Conservation (phyloP, 148 eudicot species). For the Diospyros lotus region DNA sequence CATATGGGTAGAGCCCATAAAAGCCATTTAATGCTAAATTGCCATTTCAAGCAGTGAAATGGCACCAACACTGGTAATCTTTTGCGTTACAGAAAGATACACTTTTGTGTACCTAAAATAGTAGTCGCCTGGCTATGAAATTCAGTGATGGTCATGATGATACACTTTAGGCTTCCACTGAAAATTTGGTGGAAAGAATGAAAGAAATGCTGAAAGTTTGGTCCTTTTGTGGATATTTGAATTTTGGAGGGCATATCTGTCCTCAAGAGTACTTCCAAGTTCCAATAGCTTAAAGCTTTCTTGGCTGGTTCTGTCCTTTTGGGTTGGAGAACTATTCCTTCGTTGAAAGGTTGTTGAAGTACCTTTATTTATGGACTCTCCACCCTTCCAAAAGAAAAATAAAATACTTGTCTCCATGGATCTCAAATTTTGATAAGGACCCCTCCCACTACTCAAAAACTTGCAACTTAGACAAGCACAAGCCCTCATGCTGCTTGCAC, state of each 20-base stretch:
- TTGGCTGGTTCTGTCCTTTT: constrained; percentile 6
- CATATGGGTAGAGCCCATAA: neutral
- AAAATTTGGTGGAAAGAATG: constrained; percentile 22
- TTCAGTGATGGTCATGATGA: neutral
- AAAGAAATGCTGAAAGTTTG: constrained; percentile 9
- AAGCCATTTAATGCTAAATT: neutral
- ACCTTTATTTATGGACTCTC: constrained; percentile 23
- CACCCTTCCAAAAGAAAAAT: constrained; percentile 25
- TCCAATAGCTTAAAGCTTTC: constrained; percentile 12
- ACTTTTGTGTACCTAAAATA: no score
- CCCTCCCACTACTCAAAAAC: constrained; percentile 8
- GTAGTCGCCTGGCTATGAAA: no score
- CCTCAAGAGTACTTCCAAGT: constrained; percentile 5
- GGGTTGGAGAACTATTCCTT: constrained; percentile 16
- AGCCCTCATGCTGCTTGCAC: constrained; percentile 12
- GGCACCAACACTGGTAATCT: neutral
- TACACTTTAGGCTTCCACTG: constrained; percentile 10
- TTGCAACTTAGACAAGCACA: constrained; percentile 10
- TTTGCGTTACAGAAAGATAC: neutral
- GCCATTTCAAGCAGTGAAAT: neutral
- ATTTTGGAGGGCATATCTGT: constrained; percentile 5
- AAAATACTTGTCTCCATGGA: constrained; percentile 17
- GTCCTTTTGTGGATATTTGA: constrained; percentile 1
- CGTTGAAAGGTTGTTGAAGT: neutral
- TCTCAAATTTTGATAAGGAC: constrained; percentile 18